A percentile compares a stretch with the other conserved stretches of the same genome.
These are phyloP conservation scores for Phoma sp. DNA, from an alignment of 2,329 filamentous ascomycete genomes.

Conservation along the genomic window DNA sequence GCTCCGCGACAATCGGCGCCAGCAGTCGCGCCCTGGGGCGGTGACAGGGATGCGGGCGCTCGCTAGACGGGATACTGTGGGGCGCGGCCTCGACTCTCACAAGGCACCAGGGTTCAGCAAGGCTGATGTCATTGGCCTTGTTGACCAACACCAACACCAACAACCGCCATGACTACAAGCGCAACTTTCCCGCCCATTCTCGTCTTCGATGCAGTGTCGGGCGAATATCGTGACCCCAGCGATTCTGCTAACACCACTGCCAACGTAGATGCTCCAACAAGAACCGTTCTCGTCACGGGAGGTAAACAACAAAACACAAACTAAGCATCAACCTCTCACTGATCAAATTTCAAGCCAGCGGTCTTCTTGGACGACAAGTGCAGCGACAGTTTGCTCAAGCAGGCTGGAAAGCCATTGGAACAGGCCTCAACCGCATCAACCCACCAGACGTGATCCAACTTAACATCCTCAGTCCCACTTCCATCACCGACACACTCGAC, in stretches of 20 bases:
- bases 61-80: slow-evolving; percentile 2
- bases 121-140: slow-evolving; percentile 10
- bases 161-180: slow-evolving; percentile 3
- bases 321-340: slow-evolving; percentile 7
- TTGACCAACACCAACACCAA: not conserved
- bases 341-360: slow-evolving; percentile 61
- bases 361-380: slow-evolving; percentile 81
- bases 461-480: slow-evolving; percentile 55
- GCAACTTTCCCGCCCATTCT: slow-evolving; percentile 8
- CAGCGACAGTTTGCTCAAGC: slow-evolving; percentile 70
- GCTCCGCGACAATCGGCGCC: slow-evolving; percentile 21
- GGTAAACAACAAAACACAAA: slow-evolving; percentile 46
- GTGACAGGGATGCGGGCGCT: slow-evolving; percentile 11
- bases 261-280: slow-evolving; percentile 35
- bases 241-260: slow-evolving; percentile 10
- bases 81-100: not conserved
- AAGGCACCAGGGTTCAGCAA: slow-evolving; percentile 12
- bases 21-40: slow-evolving; percentile 8
- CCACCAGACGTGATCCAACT: slow-evolving; percentile 67
- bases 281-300: slow-evolving; percentile 77
- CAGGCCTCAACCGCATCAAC: slow-evolving; percentile 71
- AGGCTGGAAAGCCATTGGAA: slow-evolving; percentile 60
- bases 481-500: slow-evolving; percentile 56
- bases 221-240: slow-evolving; percentile 14
- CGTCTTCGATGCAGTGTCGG: slow-evolving; percentile 13